Base-by-base conservation (phyloP, 2,329 filamentous ascomycete species). In the Fusarium solani-melongenae region DNA sequence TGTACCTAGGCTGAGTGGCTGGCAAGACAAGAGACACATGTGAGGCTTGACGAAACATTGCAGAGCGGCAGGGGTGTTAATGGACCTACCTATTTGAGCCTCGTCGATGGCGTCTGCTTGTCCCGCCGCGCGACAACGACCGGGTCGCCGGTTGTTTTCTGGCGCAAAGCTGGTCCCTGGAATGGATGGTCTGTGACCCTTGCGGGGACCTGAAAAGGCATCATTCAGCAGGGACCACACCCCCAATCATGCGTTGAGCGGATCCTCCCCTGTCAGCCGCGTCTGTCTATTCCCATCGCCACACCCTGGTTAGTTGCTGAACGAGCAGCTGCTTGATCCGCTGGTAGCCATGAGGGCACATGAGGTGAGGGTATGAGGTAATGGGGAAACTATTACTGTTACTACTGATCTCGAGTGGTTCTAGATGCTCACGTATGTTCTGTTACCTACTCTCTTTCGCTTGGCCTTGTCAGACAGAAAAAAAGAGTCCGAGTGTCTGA, bases 81-180 rank as follows among this genome's bases (percentile, higher is more conserved):
- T 38, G 51, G 27, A 62, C 59, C 59, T 62, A 62, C 59, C 59
- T 51, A 36, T 36, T 62, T 49, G 33, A 62, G 59, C 59, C 41
- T 51, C 41, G 59, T 49, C 31, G 29, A 38, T 57, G 22, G 33
- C 33, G 33, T 36, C 33, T 57, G 55, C 33, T 41, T 24, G 51
- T 33, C 27, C 33, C 33, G n/a, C 33, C 31, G 31, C 29, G 34
- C 36, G 33, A 58, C 55, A 58, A 29, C 55, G 55, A 39, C 55
- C 22, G 22, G 34, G 55, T 39, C 34, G 22, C 55, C 55, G 55
- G 55, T 58, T 58, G 34, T 58, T 39, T 58, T 49, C 24, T 51
- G 46, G 46, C 9, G 46, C 27, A 12, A 29, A 11, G 46, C 41
- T 51, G 46, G 46, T 51, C 46, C 46, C 46, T 51, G 39, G 20